Evolutionary conservation across 75 land plant genomes (phyloP), one percentile per base, ranked within the genome.

Genomic region (Selaginella moellendorffii): DNA sequence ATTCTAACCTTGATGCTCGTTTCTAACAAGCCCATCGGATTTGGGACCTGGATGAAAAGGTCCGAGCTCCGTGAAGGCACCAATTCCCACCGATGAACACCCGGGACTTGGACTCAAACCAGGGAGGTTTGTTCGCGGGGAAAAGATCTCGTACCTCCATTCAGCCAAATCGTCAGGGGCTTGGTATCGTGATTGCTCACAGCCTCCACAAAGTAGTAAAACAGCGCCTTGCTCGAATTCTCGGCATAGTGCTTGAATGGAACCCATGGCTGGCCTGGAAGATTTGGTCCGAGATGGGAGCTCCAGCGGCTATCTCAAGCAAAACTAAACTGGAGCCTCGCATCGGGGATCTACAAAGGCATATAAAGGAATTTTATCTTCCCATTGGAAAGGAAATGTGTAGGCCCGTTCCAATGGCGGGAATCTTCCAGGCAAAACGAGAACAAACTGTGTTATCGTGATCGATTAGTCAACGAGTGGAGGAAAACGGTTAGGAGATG

Each of bases 191-290:
- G 28, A 22, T 84, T 72, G 0, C 26, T 28, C 53, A 63, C 65
- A n/a, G 79, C 76, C 65, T 77, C 79, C 0, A 64, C 72, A 59
- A 77, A 77, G 54, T 73, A 77, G 46, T 77, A 77, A 69, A 74
- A 77, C 24, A 75, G 31, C 2, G 66, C 78, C 28, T 71, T 63
- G 28, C 70, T 72, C 31, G 67, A 30, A 0, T 30, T 63, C 23
- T 77, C 79, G 2, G 77, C 78, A 62, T 74, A 77, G 29, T 74
- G 78, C 9, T 26, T 22, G 68, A 77, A 77, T 29, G 52, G 27
- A 22, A 77, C 79, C 24, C 24, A 9, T 0, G 79, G 79, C 24
- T 77, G 77, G 5, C 78, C 79, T 14, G 79, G 79, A 24, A 77
- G 42, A 8, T 21, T 0, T 1, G 72, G 1, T 72, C 74, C 21